A percentile compares a stretch with the other conserved stretches of the same genome.
Conservation (phyloP, 2,329 filamentous ascomycete genomes). For the Xylaria sp. region DNA sequence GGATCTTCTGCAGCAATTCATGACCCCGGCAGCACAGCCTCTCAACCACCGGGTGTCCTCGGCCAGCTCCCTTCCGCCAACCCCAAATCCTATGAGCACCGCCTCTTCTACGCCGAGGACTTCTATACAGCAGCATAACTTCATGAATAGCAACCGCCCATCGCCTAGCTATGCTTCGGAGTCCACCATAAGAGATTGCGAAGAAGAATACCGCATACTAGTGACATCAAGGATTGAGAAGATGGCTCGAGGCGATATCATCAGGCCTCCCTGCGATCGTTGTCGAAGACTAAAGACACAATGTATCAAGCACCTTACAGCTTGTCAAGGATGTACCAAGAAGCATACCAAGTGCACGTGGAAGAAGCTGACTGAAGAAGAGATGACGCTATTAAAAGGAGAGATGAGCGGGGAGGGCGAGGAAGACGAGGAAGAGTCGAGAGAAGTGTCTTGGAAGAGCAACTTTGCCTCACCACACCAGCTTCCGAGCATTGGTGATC, state of each 20-base stretch:
- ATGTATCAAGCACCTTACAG: slow-evolving; percentile 86
- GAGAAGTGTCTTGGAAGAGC: slow-evolving; percentile 39
- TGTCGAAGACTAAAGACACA: slow-evolving; percentile 83
- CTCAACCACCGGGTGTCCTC: slow-evolving; percentile 46
- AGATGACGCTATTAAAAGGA: slow-evolving; percentile 57
- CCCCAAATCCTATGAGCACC: slow-evolving; percentile 46
- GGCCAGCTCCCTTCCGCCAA: slow-evolving; percentile 48
- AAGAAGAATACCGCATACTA: slow-evolving; percentile 59
- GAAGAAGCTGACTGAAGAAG: slow-evolving; percentile 82
- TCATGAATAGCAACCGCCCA: slow-evolving; percentile 46
- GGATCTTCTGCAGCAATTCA: slow-evolving; percentile 67
- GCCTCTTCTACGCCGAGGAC: slow-evolving; percentile 47
- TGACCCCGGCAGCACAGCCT: slow-evolving; percentile 46
- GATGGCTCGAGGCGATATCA: slow-evolving; percentile 76
- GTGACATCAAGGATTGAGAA: slow-evolving; percentile 82
- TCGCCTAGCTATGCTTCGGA: slow-evolving; percentile 48
- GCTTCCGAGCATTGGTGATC: slow-evolving; percentile 38
- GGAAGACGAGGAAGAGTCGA: slow-evolving; percentile 48
- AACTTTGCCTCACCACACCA: slow-evolving; percentile 42
- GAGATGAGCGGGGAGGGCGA: slow-evolving; percentile 47
- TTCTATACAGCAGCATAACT: slow-evolving; percentile 46
- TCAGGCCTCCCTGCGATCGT: slow-evolving; percentile 85
- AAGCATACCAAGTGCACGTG: slow-evolving; percentile 91
- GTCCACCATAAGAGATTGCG: slow-evolving; percentile 46
- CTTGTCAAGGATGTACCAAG: slow-evolving; percentile 87